Evolutionary conservation across 441 rosid genomes (phyloP).

Genomic region (Croton setiger): DNA sequence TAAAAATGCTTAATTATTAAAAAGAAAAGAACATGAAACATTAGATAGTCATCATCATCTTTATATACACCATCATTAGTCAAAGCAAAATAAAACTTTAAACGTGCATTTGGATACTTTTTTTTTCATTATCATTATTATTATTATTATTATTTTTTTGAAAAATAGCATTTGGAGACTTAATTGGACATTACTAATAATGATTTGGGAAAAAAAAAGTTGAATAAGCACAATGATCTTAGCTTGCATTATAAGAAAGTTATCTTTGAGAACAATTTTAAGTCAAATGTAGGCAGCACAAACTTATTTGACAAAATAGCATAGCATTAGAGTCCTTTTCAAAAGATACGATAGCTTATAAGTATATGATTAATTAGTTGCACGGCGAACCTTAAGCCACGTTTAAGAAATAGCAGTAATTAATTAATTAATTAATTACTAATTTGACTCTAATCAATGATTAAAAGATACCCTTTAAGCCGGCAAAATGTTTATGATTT

Average conservation of each 20-base stretch:
- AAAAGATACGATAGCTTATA: background rate
- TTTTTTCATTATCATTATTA: no score
- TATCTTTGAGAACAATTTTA: background rate
- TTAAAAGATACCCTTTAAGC: slow-evolving; percentile 1
- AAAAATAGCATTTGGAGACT: background rate
- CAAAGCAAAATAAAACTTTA: background rate
- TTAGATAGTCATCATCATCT: background rate
- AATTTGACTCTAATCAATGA: background rate
- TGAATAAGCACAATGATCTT: background rate
- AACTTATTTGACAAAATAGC: background rate
- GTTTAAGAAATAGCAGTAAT: background rate
- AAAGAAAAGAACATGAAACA: background rate
- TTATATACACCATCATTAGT: background rate
- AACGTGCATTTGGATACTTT: background rate
- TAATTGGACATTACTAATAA: background rate
- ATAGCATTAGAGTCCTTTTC: background rate
- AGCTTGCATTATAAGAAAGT: background rate
- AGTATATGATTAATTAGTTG: background rate
- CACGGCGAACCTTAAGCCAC: slow-evolving; percentile 16
- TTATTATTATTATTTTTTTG: no score
- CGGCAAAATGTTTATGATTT: slow-evolving; percentile 13
- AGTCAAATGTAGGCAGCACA: slow-evolving; percentile 10
- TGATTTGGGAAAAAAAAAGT: background rate
- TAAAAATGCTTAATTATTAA: background rate
- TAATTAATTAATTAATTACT: no score